Conservation (phyloP, 805 yeast species). For the Sugiyamaella chiloensis region DNA sequence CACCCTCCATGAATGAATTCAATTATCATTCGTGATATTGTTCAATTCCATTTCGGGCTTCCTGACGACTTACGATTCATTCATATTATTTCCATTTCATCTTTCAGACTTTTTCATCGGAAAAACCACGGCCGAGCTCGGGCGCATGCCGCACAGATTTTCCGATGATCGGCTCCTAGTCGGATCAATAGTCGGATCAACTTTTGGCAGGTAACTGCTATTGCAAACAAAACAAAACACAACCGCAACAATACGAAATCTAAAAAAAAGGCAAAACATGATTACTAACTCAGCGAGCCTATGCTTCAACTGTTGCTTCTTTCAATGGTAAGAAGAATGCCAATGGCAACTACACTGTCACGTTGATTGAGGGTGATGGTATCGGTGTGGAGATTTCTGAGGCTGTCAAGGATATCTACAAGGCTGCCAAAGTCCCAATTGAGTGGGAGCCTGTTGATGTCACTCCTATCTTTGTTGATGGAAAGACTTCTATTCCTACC, state of each 20-base stretch:
- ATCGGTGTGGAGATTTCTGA: slow-evolving; percentile 94
- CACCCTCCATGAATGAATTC: too few species aligned
- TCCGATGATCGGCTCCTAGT: slow-evolving; percentile 1
- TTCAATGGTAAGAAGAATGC: slow-evolving; percentile 40
- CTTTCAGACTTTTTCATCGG: too few species aligned
- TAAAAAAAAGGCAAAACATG: too few species aligned
- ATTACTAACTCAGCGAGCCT: too few species aligned
- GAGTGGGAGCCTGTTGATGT: slow-evolving; percentile 98
- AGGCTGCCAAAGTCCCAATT: slow-evolving; percentile 93
- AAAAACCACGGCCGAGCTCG: slow-evolving; percentile 5
- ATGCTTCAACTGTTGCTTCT: slow-evolving; percentile 39
- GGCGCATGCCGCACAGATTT: slow-evolving; percentile 4
- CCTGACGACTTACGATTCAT: too few species aligned
- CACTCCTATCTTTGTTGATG: slow-evolving; percentile 86
- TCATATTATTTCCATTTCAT: too few species aligned
- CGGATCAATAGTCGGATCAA: not conserved
- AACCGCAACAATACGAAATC: too few species aligned
- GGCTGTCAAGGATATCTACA: slow-evolving; percentile 88
- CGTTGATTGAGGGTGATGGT: slow-evolving; percentile 98
- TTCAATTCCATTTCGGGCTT: too few species aligned
- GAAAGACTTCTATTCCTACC: slow-evolving; percentile 89
- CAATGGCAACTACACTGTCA: slow-evolving; percentile 82
- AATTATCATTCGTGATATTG: too few species aligned
- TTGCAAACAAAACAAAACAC: too few species aligned
- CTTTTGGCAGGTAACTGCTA: not conserved